Base-by-base conservation (phyloP, 306 rosid species). In the Styphnolobium japonicum region DNA sequence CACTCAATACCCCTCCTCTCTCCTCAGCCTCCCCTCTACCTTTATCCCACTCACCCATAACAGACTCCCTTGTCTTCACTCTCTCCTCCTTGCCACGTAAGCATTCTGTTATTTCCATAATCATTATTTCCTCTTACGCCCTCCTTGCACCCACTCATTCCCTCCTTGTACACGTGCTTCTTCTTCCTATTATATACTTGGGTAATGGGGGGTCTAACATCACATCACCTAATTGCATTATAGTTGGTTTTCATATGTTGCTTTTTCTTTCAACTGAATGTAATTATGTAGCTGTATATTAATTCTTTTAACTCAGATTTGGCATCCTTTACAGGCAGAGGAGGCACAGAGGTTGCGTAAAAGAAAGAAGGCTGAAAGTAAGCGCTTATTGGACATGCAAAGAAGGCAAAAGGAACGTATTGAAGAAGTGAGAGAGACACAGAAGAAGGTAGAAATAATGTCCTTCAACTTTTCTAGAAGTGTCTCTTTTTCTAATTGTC, bases 361-460 rank as follows among this genome's bases (percentile, higher is more conserved):
- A 84, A 91, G 91, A 90, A 93, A 55, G 87, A 93, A 79, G 82
- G 99, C 89, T 12, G 97, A 96, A 71, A 88, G 60, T 55, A 43
- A 81, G 87, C 97, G 94, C 15, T 37, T 88, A 69, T 27, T 83
- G 67, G 94, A 93, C 75, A 90, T 90, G 93, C 86, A 93, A 78
- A 89, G 86, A 84, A 93, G 98, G 81, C 94, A 91, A 85, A 90
- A 86, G 82, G 88, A 91, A 76, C 98, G 99, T 7, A 78, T 96
- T 72, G 96, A 90, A 89, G 98, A 96, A 93, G 91, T 93, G 51
- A 93, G 99, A 79, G 89, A 96, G 88, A 85, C 94, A 14, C 94
- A 89, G 66, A 93, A 93, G 92, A 96, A 96, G 98, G 99, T 96
- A 73, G 81, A 73, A 23, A 19, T 78, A 73, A 34, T 58, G 63